Conservation (phyloP, 2,329 filamentous ascomycete species). For the Teratosphaeria gauchensis region DNA sequence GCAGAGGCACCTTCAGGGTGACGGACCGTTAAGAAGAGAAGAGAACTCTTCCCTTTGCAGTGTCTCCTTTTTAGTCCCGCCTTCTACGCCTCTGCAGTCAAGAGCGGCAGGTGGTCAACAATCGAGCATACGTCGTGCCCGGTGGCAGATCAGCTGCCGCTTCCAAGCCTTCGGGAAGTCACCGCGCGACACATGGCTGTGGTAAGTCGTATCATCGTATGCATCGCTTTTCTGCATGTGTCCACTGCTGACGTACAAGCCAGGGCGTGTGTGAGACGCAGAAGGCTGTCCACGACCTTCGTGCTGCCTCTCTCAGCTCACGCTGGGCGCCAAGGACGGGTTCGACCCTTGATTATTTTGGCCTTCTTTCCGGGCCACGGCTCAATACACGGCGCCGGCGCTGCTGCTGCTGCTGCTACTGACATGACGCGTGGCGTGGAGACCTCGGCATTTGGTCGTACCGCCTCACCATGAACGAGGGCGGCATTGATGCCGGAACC, state of each 20-base stretch:
- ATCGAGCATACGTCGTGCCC: no score
- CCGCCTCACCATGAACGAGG: slow-evolving; percentile 52
- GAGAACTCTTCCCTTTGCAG: not conserved
- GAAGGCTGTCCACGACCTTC: no score
- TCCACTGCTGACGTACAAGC: not conserved
- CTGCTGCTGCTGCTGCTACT: no score
- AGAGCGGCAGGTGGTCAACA: no score
- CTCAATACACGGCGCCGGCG: no score
- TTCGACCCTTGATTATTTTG: not conserved
- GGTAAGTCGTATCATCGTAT: not conserved
- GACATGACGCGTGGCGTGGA: no score
- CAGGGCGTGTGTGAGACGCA: not conserved
- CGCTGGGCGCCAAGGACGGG: not conserved
- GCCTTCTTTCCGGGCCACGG: not conserved
- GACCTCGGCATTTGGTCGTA: slow-evolving; percentile 68
- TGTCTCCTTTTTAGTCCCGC: not conserved
- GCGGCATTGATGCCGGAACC: slow-evolving; percentile 62
- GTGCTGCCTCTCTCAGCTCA: not conserved
- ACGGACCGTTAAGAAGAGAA: not conserved
- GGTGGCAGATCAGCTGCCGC: not conserved
- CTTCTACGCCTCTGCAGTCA: not conserved
- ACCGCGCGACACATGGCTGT: not conserved
- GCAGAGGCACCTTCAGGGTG: not conserved
- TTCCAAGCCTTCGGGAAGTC: not conserved
- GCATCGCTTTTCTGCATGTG: not conserved